These are phyloP conservation scores for Neurospora sp. DNA, from an alignment of 495 filamentous ascomycete species.

Conservation along the genomic window DNA sequence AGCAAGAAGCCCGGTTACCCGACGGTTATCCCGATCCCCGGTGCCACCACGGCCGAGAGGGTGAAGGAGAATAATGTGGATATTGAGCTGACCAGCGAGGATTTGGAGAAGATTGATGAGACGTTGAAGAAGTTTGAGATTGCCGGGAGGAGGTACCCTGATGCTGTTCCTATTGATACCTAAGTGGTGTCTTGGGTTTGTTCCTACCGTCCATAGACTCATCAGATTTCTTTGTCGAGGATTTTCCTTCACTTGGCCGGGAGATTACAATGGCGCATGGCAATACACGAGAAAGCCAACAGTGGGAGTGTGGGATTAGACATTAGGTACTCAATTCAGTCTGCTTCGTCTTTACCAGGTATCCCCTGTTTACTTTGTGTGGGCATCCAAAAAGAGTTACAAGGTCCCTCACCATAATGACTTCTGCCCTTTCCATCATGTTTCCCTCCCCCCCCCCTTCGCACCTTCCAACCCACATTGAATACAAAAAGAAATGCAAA, in stretches of 20 bases:
- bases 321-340: background rate
- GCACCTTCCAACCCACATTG: background rate
- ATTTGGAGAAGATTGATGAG: constrained; percentile 34
- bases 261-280: background rate
- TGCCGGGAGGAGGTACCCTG: constrained; percentile 29
- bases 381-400: background rate
- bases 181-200: background rate
- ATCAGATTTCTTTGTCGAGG: background rate
- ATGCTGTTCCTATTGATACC: background rate
- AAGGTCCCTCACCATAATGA: background rate
- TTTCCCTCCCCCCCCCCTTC: background rate
- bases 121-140: constrained; percentile 27
- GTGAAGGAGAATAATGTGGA: constrained; percentile 37
- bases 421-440: background rate
- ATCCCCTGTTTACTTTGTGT: background rate
- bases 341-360: background rate
- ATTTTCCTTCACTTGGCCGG: background rate
- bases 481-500: background rate
- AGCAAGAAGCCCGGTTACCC: constrained; percentile 42
- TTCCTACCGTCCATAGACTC: background rate
- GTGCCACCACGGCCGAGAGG: constrained; percentile 40
- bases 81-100: constrained; percentile 31
- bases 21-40: constrained; percentile 69
- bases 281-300: background rate
- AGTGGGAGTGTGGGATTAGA: background rate